phyloP scores from a whole-genome alignment of 495 filamentous ascomycete genomes.

The Podospora didyma region DNA sequence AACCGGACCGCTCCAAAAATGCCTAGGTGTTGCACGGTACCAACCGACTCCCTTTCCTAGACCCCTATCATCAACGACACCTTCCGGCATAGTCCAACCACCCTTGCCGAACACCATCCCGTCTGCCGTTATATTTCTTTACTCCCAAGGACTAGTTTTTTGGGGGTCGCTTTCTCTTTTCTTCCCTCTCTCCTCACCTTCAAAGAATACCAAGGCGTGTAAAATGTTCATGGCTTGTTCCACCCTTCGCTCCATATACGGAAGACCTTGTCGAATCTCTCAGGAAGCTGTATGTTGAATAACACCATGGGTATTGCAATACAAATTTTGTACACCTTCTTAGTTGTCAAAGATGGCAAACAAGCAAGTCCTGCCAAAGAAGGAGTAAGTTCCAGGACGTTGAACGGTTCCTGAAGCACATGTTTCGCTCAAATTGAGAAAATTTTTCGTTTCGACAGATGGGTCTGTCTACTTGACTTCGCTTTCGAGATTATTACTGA shows the following conservation, averaged over 20 bases:
- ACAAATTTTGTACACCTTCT: slow-evolving; percentile 19
- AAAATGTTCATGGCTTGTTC: neutral
- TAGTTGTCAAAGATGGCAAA: slow-evolving; percentile 23
- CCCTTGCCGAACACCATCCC: slow-evolving; percentile 13
- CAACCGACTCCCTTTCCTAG: slow-evolving; percentile 32
- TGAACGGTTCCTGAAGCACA: slow-evolving; percentile 4
- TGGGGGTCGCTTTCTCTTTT: slow-evolving; percentile 7
- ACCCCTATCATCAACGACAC: slow-evolving; percentile 23
- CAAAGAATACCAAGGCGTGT: neutral
- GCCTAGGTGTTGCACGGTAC: slow-evolving; percentile 16
- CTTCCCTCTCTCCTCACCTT: neutral
- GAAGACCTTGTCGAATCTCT: slow-evolving; percentile 7
- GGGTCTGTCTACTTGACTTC: neutral
- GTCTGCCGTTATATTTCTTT: slow-evolving; percentile 12
- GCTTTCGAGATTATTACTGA: neutral
- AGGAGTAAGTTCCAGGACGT: slow-evolving; percentile 2
- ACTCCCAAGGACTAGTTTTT: too few relatives aligned
- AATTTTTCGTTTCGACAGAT: neutral
- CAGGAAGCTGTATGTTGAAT: slow-evolving; percentile 17
- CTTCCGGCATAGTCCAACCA: slow-evolving; percentile 30
- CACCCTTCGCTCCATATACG: slow-evolving; percentile 8
- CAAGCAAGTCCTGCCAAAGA: slow-evolving; percentile 4
- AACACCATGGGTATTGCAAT: slow-evolving; percentile 18
- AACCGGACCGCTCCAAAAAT: slow-evolving; percentile 18
- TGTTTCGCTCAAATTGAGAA: neutral